Conservation (phyloP, 257 asterid genomes). For the Jaltomata sinuosa region DNA sequence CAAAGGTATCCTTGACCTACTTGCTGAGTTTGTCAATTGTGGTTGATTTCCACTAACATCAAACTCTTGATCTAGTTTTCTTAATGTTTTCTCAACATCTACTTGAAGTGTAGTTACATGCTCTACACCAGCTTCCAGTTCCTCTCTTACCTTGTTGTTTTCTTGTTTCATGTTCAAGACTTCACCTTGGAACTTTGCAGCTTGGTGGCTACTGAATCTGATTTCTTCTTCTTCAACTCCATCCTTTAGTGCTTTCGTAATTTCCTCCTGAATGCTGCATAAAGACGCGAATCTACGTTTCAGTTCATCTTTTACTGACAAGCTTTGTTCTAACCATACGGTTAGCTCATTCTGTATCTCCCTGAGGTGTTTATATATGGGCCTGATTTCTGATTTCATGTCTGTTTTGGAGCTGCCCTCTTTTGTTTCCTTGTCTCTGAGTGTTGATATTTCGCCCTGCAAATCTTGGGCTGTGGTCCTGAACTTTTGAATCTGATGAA, state of each 20-base stretch:
- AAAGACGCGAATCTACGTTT: constrained; percentile 54
- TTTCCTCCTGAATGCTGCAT: constrained; percentile 75
- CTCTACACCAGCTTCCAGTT: constrained; percentile 60
- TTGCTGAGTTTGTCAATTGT: constrained; percentile 33
- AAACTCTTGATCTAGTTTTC: constrained; percentile 53
- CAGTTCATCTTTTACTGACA: constrained; percentile 55
- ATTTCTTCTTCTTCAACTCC: constrained; percentile 64
- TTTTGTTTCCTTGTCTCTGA: constrained; percentile 40
- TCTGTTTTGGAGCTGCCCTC: constrained; percentile 36
- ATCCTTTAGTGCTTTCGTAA: constrained; percentile 56
- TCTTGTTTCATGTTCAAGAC: constrained; percentile 88
- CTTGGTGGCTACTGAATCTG: constrained; percentile 75
- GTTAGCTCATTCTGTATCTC: constrained; percentile 75
- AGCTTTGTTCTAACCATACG: constrained; percentile 67
- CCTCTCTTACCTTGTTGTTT: constrained; percentile 73
- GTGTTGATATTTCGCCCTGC: constrained; percentile 44
- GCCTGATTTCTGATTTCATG: constrained; percentile 59
- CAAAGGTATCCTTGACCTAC: constrained; percentile 46
- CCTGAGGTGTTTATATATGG: constrained; percentile 74
- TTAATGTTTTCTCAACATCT: constrained; percentile 50
- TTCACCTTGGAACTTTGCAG: constrained; percentile 93
- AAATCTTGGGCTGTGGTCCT: constrained; percentile 62
- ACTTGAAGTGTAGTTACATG: constrained; percentile 49
- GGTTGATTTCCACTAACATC: constrained; percentile 46
- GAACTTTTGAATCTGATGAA: constrained; percentile 83